Evolutionary conservation across 1,139 yeast species (phyloP), one percentile per base, ranked within the genome.

Genomic region (Hyphopichia khmerensis): DNA sequence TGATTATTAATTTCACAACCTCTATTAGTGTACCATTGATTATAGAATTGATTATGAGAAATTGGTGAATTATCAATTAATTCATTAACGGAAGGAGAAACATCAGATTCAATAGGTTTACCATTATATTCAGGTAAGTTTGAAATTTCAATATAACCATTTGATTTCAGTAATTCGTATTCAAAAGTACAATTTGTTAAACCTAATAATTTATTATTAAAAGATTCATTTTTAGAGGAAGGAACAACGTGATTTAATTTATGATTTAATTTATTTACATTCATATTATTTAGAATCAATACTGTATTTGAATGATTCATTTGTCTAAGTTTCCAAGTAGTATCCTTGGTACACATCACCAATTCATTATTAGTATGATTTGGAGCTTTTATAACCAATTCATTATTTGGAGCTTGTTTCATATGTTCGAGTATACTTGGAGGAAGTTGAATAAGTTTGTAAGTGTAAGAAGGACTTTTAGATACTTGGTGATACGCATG

Each of bases 221-320:
- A 4, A 6, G 9, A 8, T 35, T 14, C 3, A 21, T 33, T 33
- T 42, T 33, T 27, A 38, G 44, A 19, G 31, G 21, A 21, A 40
- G 48, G 13, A 39, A 30, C 26, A 40, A 41, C 32, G 21, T 29
- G 40, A 13, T 37, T 33, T 7, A 47, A 37, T 3, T 36, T 32
- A 15, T 48, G 49, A 15, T 42, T 45, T 9, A 42, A 40, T 16
- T 40, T 37, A 40, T 57, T 59, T 30, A 53, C 42, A n/a, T 52
- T 50, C 53, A 57, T 47, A 39, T 68, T 63, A 29, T 70, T 65
- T 59, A 81, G 62, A 29, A 90, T 52, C 51, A 89, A 60, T 11
- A 87, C 82, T 1, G 95, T 78, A 59, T 91, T 90, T 9, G 96
- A 87, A 60, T 91, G 97, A 58, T 88, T 87, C 72, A 87, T 84